phyloP scores from a whole-genome alignment of 768 basidiomycete genomes.

The Baorangia bicolor region DNA sequence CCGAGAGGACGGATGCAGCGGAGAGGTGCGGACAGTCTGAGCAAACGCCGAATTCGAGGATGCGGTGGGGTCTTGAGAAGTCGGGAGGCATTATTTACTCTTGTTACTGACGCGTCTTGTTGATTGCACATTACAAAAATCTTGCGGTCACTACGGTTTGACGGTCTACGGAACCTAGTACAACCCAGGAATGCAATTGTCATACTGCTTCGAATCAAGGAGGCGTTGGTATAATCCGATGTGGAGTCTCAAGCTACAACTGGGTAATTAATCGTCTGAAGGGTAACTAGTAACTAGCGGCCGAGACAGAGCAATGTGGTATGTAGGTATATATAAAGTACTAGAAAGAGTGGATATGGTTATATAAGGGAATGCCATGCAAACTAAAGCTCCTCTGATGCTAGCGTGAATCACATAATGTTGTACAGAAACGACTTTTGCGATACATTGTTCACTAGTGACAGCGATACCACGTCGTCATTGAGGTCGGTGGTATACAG shows the following conservation, averaged over 20 bases:
- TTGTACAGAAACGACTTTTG: slow-evolving; percentile 16
- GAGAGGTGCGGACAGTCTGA: slow-evolving; percentile 20
- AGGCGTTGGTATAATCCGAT: not conserved
- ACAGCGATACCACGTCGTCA: slow-evolving; percentile 7
- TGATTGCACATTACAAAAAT: slow-evolving; percentile 3
- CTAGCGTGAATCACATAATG: slow-evolving; percentile 15
- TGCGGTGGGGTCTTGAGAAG: slow-evolving; percentile 6
- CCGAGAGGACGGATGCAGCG: slow-evolving; percentile 6
- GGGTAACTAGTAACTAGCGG: slow-evolving; percentile 4
- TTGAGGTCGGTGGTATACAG: slow-evolving; percentile 10
- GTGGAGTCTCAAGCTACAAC: not conserved
- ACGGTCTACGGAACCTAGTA: no score
- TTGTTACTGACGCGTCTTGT: slow-evolving; percentile 23
- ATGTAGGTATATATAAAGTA: slow-evolving; percentile 7
- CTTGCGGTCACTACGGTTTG: not conserved
- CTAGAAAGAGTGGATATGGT: slow-evolving; percentile 5
- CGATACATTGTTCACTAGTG: slow-evolving; percentile 5
- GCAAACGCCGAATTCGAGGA: slow-evolving; percentile 5
- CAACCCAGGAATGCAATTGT: no score
- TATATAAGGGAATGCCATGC: not conserved
- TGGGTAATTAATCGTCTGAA: slow-evolving; percentile 1
- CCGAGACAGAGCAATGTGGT: not conserved
- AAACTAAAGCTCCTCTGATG: slow-evolving; percentile 1
- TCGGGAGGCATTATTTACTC: slow-evolving; percentile 24
- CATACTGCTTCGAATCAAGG: not conserved